A percentile compares a stretch with the other conserved stretches of the same genome.
phyloP scores from a whole-genome alignment of 768 basidiomycete genomes.

The Auriscalpium vulgare region DNA sequence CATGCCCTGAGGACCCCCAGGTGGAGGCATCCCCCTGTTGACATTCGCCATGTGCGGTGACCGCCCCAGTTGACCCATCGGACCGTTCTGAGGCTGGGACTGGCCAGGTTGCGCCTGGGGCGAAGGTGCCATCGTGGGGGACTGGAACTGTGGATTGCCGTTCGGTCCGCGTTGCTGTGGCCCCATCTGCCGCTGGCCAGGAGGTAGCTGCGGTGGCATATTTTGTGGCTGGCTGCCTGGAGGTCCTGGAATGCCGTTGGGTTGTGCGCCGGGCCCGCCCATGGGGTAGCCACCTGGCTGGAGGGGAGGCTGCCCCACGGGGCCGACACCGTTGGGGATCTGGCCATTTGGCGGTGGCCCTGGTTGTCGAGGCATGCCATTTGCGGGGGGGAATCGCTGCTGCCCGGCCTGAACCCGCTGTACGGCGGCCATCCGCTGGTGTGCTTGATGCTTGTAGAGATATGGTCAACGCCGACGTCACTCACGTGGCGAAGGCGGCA shows the following conservation, averaged over 20 bases:
- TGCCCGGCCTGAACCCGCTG: not conserved
- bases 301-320: slow-evolving; percentile 13
- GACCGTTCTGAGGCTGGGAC: slow-evolving; percentile 23
- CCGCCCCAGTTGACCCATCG: slow-evolving; percentile 44
- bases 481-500: slow-evolving; percentile 1
- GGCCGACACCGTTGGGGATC: slow-evolving; percentile 26
- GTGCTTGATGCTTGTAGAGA: slow-evolving; percentile 28
- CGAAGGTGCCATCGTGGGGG: slow-evolving; percentile 58
- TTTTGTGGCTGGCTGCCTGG: slow-evolving; percentile 4
- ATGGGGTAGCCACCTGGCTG: slow-evolving; percentile 8
- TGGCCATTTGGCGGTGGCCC: slow-evolving; percentile 12
- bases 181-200: slow-evolving; percentile 25
- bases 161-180: slow-evolving; percentile 37
- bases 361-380: slow-evolving; percentile 25
- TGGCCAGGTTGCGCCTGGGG: slow-evolving; percentile 38
- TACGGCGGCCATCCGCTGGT: slow-evolving; percentile 11
- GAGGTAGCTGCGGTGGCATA: slow-evolving; percentile 5
- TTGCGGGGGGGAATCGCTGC: slow-evolving; percentile 6
- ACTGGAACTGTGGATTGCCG: slow-evolving; percentile 45
- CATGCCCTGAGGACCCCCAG: slow-evolving; percentile 30
- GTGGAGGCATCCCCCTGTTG: slow-evolving; percentile 42
- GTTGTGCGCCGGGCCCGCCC: slow-evolving; percentile 18
- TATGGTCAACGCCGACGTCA: not conserved
- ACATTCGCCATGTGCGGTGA: slow-evolving; percentile 41
- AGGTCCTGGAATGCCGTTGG: slow-evolving; percentile 18